Evolutionary conservation across 139 green algal species (phyloP), one percentile per base, ranked within the genome.

Genomic region (Diplosphaera chodatii): DNA sequence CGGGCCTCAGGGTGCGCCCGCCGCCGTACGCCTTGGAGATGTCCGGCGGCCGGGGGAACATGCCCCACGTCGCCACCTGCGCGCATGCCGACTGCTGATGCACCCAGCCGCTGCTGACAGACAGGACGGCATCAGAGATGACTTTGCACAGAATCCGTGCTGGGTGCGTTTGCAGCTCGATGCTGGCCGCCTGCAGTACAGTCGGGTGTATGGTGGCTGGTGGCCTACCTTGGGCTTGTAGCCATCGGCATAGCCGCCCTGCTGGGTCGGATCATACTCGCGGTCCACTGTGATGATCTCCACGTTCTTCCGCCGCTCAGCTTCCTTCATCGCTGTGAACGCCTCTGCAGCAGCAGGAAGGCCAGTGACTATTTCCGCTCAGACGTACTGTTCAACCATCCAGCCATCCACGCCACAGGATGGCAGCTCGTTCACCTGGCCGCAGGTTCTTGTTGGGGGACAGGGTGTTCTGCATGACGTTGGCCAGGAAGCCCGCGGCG

Each of bases 11-110:
- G 48, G 89, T 94, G 33, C 87, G 78, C 3, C 87, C 87, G 41
- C 84, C 79, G n/a, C 74, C 74, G 67, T 71, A 78, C 37, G 48
- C 67, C 64, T 32, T 69, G 5, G 80, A 91, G 55, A 97, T 97
- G 82, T 97, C 89, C 5, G 71, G 27, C 1, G 92, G 92, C 1
- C 92, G 85, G 0, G 88, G 87, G 67, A 95, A 97, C 10, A 96
- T 83, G 6, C 91, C 90, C 91, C 88, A 96, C 1, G 88, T 96
- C 1, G 86, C 74, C 3, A 95, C 89, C 29, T 79, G 37, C 37
- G 13, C 37, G 37, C 10, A 8, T 21, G 37, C 13, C 10, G 10
- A 13, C 37, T 8, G 37, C 37, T 48, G 8, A 48, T 48, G 37
- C 8, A 48, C 10, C 37, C 6, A 48, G 37, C 37, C 6, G 37